Evolutionary conservation across 148 eudicot genomes (phyloP).

Genomic region (Diospyros kaki): DNA sequence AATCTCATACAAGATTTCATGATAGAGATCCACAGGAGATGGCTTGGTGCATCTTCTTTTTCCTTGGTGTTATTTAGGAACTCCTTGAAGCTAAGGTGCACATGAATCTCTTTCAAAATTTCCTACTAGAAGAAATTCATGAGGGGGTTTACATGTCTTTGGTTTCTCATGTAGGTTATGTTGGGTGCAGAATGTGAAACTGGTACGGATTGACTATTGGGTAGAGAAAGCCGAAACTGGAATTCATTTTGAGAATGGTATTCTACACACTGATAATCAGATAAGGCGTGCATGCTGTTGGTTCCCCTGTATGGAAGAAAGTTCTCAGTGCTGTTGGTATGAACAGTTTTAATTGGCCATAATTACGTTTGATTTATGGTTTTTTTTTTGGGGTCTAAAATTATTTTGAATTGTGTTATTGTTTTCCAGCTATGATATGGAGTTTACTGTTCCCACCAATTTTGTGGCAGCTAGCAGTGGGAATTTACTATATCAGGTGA

Average conservation of each 20-base stretch:
- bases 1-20: neutral
- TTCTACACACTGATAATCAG: slow-evolving; percentile 88
- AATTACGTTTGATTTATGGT: slow-evolving; percentile 2
- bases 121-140: slow-evolving; percentile 9
- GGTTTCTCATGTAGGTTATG: slow-evolving; percentile 80
- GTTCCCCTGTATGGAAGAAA: slow-evolving; percentile 97
- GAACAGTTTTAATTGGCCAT: slow-evolving; percentile 13
- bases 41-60: neutral
- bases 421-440: slow-evolving; percentile 78
- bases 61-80: neutral
- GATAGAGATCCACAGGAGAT: neutral
- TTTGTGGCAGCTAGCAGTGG: slow-evolving; percentile 94
- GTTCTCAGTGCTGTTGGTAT: slow-evolving; percentile 89
- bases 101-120: neutral
- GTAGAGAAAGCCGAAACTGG: slow-evolving; percentile 97
- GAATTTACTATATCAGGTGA: slow-evolving; percentile 85
- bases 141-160: slow-evolving; percentile 38
- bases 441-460: slow-evolving; percentile 83
- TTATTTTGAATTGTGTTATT: slow-evolving; percentile 15
- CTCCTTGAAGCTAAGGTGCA: neutral
- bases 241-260: slow-evolving; percentile 67
- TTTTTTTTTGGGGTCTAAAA: neutral
- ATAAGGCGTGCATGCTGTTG: slow-evolving; percentile 97
- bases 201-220: slow-evolving; percentile 90
- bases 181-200: slow-evolving; percentile 91